Conservation (phyloP, 768 basidiomycete genomes). For the Terana coerulea region DNA sequence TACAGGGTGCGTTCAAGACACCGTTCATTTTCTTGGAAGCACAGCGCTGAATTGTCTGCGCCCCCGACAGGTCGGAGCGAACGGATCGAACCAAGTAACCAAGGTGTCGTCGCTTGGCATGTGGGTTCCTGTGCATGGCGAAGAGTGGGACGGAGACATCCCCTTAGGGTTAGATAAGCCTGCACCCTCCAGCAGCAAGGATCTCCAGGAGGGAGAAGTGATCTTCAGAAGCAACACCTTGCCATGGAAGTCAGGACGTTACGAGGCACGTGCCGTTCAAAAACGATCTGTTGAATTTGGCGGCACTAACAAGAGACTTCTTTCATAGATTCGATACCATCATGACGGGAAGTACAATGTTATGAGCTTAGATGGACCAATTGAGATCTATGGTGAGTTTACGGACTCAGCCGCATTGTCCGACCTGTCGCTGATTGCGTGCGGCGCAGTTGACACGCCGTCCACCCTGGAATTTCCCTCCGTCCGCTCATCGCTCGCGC, state of each 20-base stretch:
- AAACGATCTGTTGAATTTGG: background rate
- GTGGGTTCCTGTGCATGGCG: conserved; percentile 89
- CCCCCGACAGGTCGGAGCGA: conserved; percentile 74
- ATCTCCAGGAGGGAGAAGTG: conserved; percentile 57
- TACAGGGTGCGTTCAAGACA: conserved; percentile 56
- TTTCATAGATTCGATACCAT: conserved; percentile 74
- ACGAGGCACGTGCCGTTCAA: conserved; percentile 58
- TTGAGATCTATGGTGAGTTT: conserved; percentile 83
- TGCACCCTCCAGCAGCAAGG: conserved; percentile 29
- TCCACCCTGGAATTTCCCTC: conserved; percentile 55
- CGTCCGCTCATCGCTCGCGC: conserved; percentile 63
- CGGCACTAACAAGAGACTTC: background rate
- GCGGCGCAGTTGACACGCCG: conserved; percentile 62
- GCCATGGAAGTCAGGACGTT: conserved; percentile 82
- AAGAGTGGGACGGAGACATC: conserved; percentile 91
- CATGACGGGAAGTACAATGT: conserved; percentile 98
- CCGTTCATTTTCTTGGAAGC: background rate
- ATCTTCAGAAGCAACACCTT: conserved; percentile 76
- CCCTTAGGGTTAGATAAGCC: conserved; percentile 44
- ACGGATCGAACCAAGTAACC: conserved; percentile 79
- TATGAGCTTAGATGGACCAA: conserved; percentile 76
- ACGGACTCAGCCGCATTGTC: background rate
- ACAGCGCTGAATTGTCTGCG: conserved; percentile 6
- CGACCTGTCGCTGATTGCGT: background rate
- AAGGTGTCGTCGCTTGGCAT: conserved; percentile 80